Base-by-base conservation (phyloP, 2,329 filamentous ascomycete genomes). In the Arthrobotrys sinensis region DNA sequence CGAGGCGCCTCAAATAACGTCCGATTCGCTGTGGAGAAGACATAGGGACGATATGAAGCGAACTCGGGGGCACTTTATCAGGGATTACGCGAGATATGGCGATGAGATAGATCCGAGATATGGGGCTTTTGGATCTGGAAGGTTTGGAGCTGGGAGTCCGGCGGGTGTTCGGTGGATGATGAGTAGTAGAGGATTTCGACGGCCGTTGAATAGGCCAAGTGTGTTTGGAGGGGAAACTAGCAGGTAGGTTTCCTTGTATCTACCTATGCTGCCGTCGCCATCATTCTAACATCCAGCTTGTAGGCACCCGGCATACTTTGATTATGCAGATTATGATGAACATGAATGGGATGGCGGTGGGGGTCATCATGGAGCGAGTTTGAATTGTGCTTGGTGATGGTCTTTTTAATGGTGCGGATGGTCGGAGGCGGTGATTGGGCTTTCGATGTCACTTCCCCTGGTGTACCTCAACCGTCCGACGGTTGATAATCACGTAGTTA, bases 251-350 rank as follows among this genome's bases (percentile, higher is more conserved):
- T 28, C 34, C 19, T 10, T 10, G 11, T 4, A 1, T 43, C n/a
- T 19, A 8, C 11, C 0, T 43, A 16, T 28, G 14, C 4, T 11
- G 21, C 12, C 1, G n/a, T 55, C 7, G 2, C 4, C 1, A 16
- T 36, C 5, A 43, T 16, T 1, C 21, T 43, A 16, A 60, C 6
- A 4, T 28, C 4, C 14, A n/a, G 2, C 8, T 38, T 7, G 4
- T 64, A 63, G 24, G 60, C 46, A 32, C 67, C 73, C 12, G 24
- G 60, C 4, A 19, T 66, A 24, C 34, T 72, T 32, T 14, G 69
- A 32, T 43, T 72, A 50, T 36, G 57, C 8, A 11, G 40, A 21
- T 21, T 57, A 53, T 36, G 45, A 43, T 62, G 36, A 14, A 19
- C 66, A 43, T 24, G 66, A 12, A 11, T 66, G 24, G 32, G 38